These are phyloP conservation scores for Phlyctochytrium planicorne DNA, from an alignment of 192 early-diverging fungal species.

Conservation along the genomic window DNA sequence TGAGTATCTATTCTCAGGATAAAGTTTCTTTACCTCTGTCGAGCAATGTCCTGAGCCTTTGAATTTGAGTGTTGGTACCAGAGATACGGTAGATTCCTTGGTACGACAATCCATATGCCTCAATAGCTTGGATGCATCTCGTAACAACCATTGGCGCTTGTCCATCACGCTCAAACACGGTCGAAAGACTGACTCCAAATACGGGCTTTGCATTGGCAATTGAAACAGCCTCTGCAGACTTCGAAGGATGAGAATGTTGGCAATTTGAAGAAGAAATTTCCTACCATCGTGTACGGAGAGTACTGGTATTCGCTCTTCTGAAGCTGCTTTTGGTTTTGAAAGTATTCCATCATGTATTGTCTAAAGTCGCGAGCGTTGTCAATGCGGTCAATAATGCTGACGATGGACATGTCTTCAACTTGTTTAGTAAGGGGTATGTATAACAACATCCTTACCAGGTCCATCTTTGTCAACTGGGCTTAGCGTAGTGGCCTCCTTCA, in stretches of 20 bases:
- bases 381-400: conserved; percentile 36
- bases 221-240: conserved; percentile 53
- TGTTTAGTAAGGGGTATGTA: neutral
- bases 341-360: conserved; percentile 32
- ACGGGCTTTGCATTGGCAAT: conserved; percentile 72
- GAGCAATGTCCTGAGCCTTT: conserved; percentile 68
- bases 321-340: conserved; percentile 27
- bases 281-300: conserved; percentile 30
- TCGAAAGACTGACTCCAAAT: conserved; percentile 78
- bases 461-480: conserved; percentile 50
- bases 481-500: conserved; percentile 68
- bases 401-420: conserved; percentile 24
- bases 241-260: neutral
- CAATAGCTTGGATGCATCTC: conserved; percentile 81
- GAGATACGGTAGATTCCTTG: conserved; percentile 92
- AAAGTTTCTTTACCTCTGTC: conserved; percentile 68
- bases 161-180: conserved; percentile 64
- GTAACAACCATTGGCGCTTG: conserved; percentile 73
- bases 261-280: conserved; percentile 11
- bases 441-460: conserved; percentile 6
- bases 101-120: conserved; percentile 52
- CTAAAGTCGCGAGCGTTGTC: conserved; percentile 48
- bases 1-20: conserved; percentile 5
- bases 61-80: conserved; percentile 74
- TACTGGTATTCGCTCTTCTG: conserved; percentile 44